These are phyloP conservation scores for Ceratorhiza oryzae-sativae DNA, from an alignment of 1,284 basidiomycete species.

Conservation along the genomic window DNA sequence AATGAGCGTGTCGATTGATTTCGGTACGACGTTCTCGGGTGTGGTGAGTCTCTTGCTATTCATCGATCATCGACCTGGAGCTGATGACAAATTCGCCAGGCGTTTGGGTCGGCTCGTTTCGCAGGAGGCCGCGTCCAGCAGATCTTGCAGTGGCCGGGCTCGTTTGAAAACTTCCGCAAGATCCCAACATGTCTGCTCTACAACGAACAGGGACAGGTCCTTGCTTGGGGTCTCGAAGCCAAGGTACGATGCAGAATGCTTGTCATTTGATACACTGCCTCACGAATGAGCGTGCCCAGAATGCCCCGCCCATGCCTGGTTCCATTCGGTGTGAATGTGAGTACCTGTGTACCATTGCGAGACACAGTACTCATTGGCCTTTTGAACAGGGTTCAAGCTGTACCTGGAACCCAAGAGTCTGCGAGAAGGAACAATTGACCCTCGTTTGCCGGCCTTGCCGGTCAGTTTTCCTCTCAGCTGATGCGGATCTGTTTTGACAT, in stretches of 20 bases:
- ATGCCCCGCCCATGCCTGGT: conserved; percentile 68
- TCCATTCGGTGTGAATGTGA: conserved; percentile 73
- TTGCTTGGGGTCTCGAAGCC: conserved; percentile 81
- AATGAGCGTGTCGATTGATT: conserved; percentile 79
- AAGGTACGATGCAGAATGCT: conserved; percentile 51
- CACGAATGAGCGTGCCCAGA: conserved; percentile 47
- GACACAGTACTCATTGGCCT: conserved; percentile 39
- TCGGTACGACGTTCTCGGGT: conserved; percentile 85
- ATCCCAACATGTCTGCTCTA: conserved; percentile 81
- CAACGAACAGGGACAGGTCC: conserved; percentile 68
- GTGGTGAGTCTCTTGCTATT: conserved; percentile 61
- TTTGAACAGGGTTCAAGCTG: conserved; percentile 67
- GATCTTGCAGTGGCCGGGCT: conserved; percentile 79
- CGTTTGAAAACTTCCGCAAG: conserved; percentile 79
- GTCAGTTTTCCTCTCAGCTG: conserved; percentile 53
- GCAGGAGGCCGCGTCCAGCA: conserved; percentile 74
- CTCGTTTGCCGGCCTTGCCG: conserved; percentile 77
- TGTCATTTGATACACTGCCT: neutral
- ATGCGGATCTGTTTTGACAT: neutral
- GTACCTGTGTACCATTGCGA: neutral
- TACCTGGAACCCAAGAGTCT: conserved; percentile 79
- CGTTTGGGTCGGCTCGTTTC: conserved; percentile 81
- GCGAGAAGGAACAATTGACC: conserved; percentile 70
- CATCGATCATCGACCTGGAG: neutral
- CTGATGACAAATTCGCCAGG: conserved; percentile 46